Evolutionary conservation across 257 asterid genomes (phyloP).

Genomic region (Marsdenia floribunda): DNA sequence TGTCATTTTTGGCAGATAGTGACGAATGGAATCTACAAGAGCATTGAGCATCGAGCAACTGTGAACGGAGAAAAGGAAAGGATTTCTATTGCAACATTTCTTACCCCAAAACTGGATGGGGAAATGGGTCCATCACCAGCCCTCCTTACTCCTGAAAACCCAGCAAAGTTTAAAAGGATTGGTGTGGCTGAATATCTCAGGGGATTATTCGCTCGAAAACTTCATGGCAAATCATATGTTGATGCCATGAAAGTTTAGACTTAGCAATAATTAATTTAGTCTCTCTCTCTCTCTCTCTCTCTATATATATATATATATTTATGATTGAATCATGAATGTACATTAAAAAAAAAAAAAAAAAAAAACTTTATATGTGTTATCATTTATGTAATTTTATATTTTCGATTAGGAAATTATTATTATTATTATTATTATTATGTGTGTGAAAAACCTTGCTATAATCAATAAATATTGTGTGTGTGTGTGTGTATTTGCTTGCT

Average conservation of each 20-base stretch:
- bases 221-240: slow-evolving; percentile 41
- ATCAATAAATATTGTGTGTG: too few species aligned
- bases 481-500: too few species aligned
- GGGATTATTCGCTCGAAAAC: slow-evolving; percentile 30
- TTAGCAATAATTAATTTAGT: too few species aligned
- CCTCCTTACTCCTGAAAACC: slow-evolving; percentile 27
- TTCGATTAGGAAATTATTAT: too few species aligned
- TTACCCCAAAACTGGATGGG: slow-evolving; percentile 14
- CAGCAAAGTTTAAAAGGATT: slow-evolving; percentile 39
- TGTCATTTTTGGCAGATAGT: slow-evolving; percentile 11
- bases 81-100: slow-evolving; percentile 29
- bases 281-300: too few species aligned
- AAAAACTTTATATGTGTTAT: too few species aligned
- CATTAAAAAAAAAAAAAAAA: too few species aligned
- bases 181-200: slow-evolving; percentile 27
- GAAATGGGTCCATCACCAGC: slow-evolving; percentile 36
- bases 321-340: too few species aligned
- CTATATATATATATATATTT: too few species aligned
- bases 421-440: too few species aligned
- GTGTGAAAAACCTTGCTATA: too few species aligned
- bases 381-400: too few species aligned
- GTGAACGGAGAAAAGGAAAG: slow-evolving; percentile 20
- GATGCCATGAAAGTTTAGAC: slow-evolving; percentile 32
- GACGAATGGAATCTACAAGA: slow-evolving; percentile 28
- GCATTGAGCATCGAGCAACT: slow-evolving; percentile 35